Base-by-base conservation (phyloP, 2,329 filamentous ascomycete species). In the Elsinoe australis region DNA sequence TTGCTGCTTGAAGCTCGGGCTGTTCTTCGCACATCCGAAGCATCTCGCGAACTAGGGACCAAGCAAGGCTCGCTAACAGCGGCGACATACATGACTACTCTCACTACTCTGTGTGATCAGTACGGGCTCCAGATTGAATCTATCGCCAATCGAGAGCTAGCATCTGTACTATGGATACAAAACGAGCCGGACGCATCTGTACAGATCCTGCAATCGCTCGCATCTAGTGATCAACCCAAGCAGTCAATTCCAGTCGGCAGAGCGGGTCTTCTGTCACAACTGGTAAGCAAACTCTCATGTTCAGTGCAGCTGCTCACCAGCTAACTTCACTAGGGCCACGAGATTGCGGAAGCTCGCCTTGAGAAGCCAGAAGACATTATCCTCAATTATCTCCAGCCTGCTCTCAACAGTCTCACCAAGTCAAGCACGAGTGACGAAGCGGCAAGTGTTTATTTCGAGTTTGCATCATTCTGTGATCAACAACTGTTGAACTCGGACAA, bases 321-420 rank as follows among this genome's bases (percentile, higher is more conserved):
- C 49, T 49, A 46, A 53, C 26, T 4, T 31, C 24, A 18, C 36
- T 51, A 79, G 76, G 92, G 87, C 1, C 82, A 92, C 58, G 87
- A 90, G 61, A 79, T 95, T 32, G 94, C 90, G 0, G 83, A 94
- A 57, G 92, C 92, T 14, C 81, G 87, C 32, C 74, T 98, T 3
- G 88, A 95, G 63, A 94, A 90, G 55, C 87, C 94, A 0, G 87
- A 95, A 54, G 79, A 81, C 48, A 95, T 98, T 52, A 87, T 95
- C 55, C 80, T 83, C 56, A 80, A 84, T 28, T 96, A 95, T 58
- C 74, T 98, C 0, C 78, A 83, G 48, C 86, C 87, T 17, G 89
- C 92, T 0, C 80, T 96, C 21, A 82, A 81, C 55, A 86, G 94
- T 59, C 71, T 98, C 5, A 83, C 79, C 57, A 81, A 80, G 1